Conservation (phyloP, 148 eudicot species). For the Amaranthus palmeri region DNA sequence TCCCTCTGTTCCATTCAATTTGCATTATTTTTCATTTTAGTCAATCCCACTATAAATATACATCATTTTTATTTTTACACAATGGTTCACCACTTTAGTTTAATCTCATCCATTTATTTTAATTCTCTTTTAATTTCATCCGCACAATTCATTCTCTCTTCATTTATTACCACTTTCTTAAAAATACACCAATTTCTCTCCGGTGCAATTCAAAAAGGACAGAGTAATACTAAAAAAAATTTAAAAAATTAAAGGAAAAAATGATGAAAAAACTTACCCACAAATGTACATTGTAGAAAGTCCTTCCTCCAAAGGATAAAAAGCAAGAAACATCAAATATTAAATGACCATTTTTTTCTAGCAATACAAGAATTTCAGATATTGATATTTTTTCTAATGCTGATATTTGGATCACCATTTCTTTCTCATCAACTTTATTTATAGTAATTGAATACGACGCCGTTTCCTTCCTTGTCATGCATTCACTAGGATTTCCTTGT, state of each 20-base stretch:
- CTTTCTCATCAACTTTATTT: conserved; percentile 33
- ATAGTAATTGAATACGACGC: conserved; percentile 22
- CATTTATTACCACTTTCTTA: too few relatives aligned
- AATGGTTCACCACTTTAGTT: too few relatives aligned
- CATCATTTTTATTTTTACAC: too few relatives aligned
- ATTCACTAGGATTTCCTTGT: neutral
- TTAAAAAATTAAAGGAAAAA: neutral
- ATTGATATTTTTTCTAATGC: conserved; percentile 26
- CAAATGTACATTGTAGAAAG: conserved; percentile 59
- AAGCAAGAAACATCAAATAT: conserved; percentile 44
- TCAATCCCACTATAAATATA: too few relatives aligned
- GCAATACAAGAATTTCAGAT: conserved; percentile 30
- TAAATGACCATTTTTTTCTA: conserved; percentile 48
- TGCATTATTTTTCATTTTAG: too few relatives aligned
- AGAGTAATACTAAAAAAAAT: neutral
- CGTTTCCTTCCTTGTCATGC: neutral
- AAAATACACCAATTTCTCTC: too few relatives aligned
- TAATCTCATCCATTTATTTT: too few relatives aligned
- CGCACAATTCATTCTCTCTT: too few relatives aligned
- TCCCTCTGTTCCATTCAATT: too few relatives aligned
- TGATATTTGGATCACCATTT: conserved; percentile 47
- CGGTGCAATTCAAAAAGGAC: too few relatives aligned
- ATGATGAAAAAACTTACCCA: conserved; percentile 36
- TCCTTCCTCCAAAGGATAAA: conserved; percentile 40
- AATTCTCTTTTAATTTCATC: too few relatives aligned